These are phyloP conservation scores for Neophaeococcomyces mojaviensis DNA, from an alignment of 2,329 filamentous ascomycete species.

Conservation along the genomic window DNA sequence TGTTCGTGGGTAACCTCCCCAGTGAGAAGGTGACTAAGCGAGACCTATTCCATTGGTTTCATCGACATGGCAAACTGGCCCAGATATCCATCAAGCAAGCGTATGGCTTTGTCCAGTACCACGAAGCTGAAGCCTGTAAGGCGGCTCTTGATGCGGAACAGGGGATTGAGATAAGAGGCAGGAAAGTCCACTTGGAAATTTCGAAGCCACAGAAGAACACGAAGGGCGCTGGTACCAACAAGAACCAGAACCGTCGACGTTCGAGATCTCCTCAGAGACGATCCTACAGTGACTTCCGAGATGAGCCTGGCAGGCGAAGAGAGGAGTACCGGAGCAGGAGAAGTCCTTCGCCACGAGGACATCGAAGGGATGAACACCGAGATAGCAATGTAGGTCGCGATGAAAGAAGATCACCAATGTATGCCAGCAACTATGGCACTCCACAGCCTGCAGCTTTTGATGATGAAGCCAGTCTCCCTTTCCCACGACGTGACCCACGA, in stretches of 20 bases:
- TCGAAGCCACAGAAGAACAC: constrained; percentile 81
- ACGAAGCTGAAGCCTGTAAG: constrained; percentile 66
- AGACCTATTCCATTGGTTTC: constrained; percentile 87
- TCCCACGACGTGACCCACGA: constrained; percentile 64
- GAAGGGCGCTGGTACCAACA: constrained; percentile 47
- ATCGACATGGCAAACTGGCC: constrained; percentile 74
- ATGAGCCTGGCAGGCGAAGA: constrained; percentile 43
- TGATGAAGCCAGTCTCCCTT: constrained; percentile 58
- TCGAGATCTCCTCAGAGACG: constrained; percentile 35
- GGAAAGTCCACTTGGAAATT: constrained; percentile 90
- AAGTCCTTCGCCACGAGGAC: constrained; percentile 52
- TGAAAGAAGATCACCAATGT: constrained; percentile 60
- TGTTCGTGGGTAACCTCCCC: constrained; percentile 65
- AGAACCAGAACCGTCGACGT: constrained; percentile 31
- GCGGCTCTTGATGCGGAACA: constrained; percentile 71
- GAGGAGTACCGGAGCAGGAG: constrained; percentile 61
- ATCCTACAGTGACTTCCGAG: constrained; percentile 43
- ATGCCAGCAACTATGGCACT: constrained; percentile 55
- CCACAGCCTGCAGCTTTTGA: constrained; percentile 56
- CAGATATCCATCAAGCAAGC: constrained; percentile 96
- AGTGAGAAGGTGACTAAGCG: constrained; percentile 89
- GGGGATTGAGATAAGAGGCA: constrained; percentile 73
- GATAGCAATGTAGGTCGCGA: constrained; percentile 35
- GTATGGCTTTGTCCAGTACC: constrained; percentile 93
- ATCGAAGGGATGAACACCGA: constrained; percentile 56